These are phyloP conservation scores for Suhomyces bolitotheri DNA, from an alignment of 1,139 yeast genomes.

Conservation along the genomic window DNA sequence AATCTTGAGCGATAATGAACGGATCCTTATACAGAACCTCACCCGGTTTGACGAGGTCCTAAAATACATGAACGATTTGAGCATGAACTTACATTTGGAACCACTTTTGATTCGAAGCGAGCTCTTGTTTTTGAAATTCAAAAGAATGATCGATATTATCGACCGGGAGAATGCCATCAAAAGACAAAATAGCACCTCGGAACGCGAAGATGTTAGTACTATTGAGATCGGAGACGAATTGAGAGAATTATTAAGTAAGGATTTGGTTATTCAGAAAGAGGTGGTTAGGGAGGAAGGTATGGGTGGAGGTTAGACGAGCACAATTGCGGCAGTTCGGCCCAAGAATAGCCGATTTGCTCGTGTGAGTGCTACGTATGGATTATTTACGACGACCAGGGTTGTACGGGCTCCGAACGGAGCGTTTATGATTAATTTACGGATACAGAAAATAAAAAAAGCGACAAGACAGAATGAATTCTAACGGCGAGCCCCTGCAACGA, in stretches of 20 bases:
- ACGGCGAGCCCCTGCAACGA: no score
- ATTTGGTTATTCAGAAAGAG: constrained; percentile 68
- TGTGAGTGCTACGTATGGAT: no score
- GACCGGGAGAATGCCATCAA: constrained; percentile 53
- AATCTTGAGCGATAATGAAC: constrained; percentile 81
- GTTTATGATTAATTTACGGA: no score
- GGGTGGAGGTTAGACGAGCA: constrained; percentile 38
- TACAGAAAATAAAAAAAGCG: no score
- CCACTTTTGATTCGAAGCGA: constrained; percentile 81
- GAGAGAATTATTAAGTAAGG: constrained; percentile 57
- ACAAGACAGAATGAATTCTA: no score
- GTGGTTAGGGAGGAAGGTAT: constrained; percentile 50
- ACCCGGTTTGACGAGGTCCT: constrained; percentile 85
- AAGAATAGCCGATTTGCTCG: no score
- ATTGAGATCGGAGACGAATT: constrained; percentile 49
- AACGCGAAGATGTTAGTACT: constrained; percentile 8
- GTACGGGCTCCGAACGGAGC: no score
- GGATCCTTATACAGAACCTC: constrained; percentile 72
- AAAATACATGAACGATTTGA: constrained; percentile 88
- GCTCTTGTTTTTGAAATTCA: constrained; percentile 73
- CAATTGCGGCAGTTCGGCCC: no score
- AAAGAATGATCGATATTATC: constrained; percentile 73
- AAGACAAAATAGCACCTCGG: constrained; percentile 8
- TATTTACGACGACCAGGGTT: no score
- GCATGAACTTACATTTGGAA: constrained; percentile 70